Percentiles rank a stretch among this genome's conserved stretches.
Evolutionary conservation across 148 eudicot species (phyloP).

Genomic region (Hydrangea macrophylla): DNA sequence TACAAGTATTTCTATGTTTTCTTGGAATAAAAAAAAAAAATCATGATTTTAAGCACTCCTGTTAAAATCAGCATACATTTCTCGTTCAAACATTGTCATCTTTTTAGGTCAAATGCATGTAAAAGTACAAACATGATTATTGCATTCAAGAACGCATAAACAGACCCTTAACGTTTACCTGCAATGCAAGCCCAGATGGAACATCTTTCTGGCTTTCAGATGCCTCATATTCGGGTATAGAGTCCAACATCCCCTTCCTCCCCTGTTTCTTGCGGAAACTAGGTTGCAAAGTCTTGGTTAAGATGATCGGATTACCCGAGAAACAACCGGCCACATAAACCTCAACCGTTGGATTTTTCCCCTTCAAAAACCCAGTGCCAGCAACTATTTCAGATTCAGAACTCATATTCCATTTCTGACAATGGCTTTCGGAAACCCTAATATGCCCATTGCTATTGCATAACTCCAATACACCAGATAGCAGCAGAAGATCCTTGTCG

Average conservation of each 20-base stretch:
- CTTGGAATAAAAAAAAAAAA: too few relatives aligned
- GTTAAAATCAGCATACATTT: too few relatives aligned
- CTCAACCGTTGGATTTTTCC: slow-evolving; percentile 62
- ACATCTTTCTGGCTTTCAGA: slow-evolving; percentile 29
- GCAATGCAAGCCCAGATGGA: slow-evolving; percentile 36
- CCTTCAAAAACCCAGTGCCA: slow-evolving; percentile 52
- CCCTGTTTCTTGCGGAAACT: slow-evolving; percentile 43
- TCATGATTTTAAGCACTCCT: too few relatives aligned
- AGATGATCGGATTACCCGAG: slow-evolving; percentile 54
- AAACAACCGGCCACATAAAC: slow-evolving; percentile 77
- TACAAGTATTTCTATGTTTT: too few relatives aligned
- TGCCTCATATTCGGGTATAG: slow-evolving; percentile 62
- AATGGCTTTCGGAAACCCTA: slow-evolving; percentile 32
- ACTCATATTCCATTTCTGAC: slow-evolving; percentile 52
- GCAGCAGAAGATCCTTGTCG: slow-evolving; percentile 43
- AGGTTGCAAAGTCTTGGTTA: slow-evolving; percentile 57
- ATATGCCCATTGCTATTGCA: slow-evolving; percentile 36
- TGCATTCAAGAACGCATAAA: too few relatives aligned
- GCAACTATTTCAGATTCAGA: slow-evolving; percentile 44
- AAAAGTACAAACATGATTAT: too few relatives aligned
- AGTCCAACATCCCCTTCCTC: slow-evolving; percentile 42
- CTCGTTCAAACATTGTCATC: too few relatives aligned
- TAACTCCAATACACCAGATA: slow-evolving; percentile 56
- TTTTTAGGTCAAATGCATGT: too few relatives aligned
- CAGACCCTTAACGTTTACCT: too few relatives aligned